phyloP scores from a whole-genome alignment of 116 monocot genomes.

The Papilionanthe hybrid region DNA sequence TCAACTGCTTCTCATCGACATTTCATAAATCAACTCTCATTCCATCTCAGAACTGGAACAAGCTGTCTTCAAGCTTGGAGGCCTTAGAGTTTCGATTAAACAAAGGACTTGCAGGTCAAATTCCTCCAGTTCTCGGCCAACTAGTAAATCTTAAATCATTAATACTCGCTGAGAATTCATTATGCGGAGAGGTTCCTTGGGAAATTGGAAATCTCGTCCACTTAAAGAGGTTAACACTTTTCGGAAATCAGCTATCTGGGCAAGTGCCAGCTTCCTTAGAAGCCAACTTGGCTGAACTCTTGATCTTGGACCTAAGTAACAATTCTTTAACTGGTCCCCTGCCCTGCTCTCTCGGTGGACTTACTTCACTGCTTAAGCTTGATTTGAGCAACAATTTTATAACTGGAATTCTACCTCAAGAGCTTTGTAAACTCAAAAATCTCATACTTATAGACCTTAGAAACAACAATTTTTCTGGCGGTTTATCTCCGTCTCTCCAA shows the following conservation, averaged over 20 bases:
- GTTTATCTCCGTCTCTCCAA: constrained; percentile 9
- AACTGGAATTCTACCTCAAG: constrained; percentile 13
- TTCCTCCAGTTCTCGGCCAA: constrained; percentile 11
- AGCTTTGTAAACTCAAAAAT: constrained; percentile 17
- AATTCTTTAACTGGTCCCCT: constrained; percentile 21
- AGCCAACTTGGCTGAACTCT: constrained; percentile 10
- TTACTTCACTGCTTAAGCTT: constrained; percentile 24
- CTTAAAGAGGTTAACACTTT: constrained; percentile 18
- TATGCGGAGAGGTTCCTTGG: constrained; percentile 13
- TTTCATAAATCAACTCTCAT: neutral
- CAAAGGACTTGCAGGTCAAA: constrained; percentile 10
- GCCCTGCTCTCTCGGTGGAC: constrained; percentile 9
- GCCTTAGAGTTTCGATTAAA: constrained; percentile 22
- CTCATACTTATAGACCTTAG: constrained; percentile 20
- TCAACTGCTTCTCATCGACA: constrained; percentile 23
- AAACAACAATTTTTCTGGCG: constrained; percentile 19
- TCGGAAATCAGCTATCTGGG: constrained; percentile 15
- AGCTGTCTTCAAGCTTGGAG: constrained; percentile 14
- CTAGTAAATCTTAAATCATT: constrained; percentile 16
- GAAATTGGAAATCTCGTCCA: constrained; percentile 15
- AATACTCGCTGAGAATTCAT: constrained; percentile 19
- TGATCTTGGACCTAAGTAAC: constrained; percentile 29
- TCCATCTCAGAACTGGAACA: constrained; percentile 7
- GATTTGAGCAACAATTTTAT: constrained; percentile 24
- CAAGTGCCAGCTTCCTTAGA: constrained; percentile 17